Conservation (phyloP, 805 yeast genomes). For the Pichia heedii region DNA sequence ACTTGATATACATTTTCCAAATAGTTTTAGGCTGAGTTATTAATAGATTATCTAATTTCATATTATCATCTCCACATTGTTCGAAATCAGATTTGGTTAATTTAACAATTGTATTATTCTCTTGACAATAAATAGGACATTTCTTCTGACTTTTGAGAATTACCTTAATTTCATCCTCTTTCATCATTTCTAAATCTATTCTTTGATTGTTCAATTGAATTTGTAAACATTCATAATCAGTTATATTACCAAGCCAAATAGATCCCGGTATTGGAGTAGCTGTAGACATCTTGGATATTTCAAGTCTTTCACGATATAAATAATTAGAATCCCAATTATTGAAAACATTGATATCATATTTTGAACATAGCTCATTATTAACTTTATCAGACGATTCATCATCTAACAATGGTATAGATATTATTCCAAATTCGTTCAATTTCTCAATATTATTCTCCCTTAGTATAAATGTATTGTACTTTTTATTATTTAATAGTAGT, state of each 20-base stretch:
- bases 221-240: slow-evolving; percentile 49
- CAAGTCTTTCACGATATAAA: slow-evolving; percentile 67
- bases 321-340: slow-evolving; percentile 63
- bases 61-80: slow-evolving; percentile 10
- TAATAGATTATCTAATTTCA: slow-evolving; percentile 24
- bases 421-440: slow-evolving; percentile 16
- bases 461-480: slow-evolving; percentile 25
- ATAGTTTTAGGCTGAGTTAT: slow-evolving; percentile 43
- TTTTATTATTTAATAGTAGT: slow-evolving; percentile 3
- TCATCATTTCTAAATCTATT: slow-evolving; percentile 3
- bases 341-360: slow-evolving; percentile 34
- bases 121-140: slow-evolving; percentile 39
- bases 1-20: slow-evolving; percentile 49
- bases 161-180: not conserved
- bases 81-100: slow-evolving; percentile 26
- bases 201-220: slow-evolving; percentile 19
- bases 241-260: slow-evolving; percentile 78
- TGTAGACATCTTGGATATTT: slow-evolving; percentile 73
- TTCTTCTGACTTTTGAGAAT: not conserved
- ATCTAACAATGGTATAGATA: slow-evolving; percentile 23
- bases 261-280: slow-evolving; percentile 49
- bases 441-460: slow-evolving; percentile 12
- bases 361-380: slow-evolving; percentile 24
- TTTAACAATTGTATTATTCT: slow-evolving; percentile 41
- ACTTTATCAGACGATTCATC: slow-evolving; percentile 17